phyloP scores from a whole-genome alignment of 139 green algal species.

The Desmodesmus armatus region DNA sequence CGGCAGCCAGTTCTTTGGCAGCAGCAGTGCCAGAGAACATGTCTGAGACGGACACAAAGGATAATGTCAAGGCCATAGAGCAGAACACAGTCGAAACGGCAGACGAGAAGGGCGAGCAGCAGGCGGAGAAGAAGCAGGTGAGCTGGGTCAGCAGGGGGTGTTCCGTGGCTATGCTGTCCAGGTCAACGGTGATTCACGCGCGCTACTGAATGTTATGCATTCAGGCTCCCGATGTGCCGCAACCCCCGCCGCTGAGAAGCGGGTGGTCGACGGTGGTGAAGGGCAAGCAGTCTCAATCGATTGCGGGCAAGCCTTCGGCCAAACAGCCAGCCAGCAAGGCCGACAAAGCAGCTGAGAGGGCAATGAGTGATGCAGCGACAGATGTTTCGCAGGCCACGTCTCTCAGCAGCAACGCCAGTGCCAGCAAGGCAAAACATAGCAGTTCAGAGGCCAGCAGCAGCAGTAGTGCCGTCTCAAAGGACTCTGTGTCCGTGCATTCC shows the following conservation, averaged over 20 bases:
- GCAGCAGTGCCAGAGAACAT: too few relatives aligned
- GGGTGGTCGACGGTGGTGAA: constrained; percentile 44
- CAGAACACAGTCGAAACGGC: not conserved
- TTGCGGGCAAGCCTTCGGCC: not conserved
- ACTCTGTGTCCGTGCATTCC: not conserved
- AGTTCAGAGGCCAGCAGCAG: not conserved
- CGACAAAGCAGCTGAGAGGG: not conserved
- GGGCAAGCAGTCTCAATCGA: constrained; percentile 22
- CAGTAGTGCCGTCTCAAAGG: not conserved
- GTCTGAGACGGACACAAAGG: not conserved
- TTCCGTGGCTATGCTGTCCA: not conserved
- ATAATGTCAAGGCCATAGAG: not conserved
- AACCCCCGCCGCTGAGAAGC: constrained; percentile 30
- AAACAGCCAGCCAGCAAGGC: not conserved
- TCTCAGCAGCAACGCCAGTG: not conserved
- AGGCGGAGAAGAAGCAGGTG: not conserved
- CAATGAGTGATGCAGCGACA: too few relatives aligned
- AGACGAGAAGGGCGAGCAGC: not conserved
- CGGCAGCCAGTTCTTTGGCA: too few relatives aligned
- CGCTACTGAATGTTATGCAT: not conserved
- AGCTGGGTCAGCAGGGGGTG: not conserved
- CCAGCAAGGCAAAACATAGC: too few relatives aligned
- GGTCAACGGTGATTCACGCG: not conserved
- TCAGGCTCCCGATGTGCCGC: not conserved
- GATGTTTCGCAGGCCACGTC: not conserved